These are phyloP conservation scores for Withania somnifera DNA, from an alignment of 305 asterid genomes.

Conservation along the genomic window DNA sequence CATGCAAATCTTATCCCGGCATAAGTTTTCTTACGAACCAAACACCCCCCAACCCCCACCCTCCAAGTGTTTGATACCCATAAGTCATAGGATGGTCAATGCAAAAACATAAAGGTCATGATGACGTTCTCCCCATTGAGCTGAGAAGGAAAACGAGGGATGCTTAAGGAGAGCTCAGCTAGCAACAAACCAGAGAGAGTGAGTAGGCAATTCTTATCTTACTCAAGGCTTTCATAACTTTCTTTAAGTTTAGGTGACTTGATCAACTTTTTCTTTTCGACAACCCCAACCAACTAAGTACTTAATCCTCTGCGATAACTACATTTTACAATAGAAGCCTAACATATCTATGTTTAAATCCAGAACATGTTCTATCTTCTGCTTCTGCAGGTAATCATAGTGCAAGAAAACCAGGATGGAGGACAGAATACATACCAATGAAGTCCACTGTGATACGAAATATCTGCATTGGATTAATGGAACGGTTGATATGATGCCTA, in stretches of 20 bases:
- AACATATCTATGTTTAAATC: not conserved
- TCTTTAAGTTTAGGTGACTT: not conserved
- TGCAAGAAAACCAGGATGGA: not conserved
- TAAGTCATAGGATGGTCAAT: not conserved
- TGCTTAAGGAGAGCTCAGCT: not conserved
- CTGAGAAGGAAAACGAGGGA: not conserved
- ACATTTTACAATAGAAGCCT: not conserved
- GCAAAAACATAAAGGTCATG: not conserved
- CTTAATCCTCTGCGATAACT: not conserved
- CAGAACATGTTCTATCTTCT: not conserved
- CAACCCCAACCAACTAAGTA: not conserved
- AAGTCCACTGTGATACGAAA: constrained; percentile 80
- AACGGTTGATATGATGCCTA: constrained; percentile 48
- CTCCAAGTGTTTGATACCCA: not conserved
- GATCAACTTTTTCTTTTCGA: not conserved
- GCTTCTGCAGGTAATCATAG: not conserved
- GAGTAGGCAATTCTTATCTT: not conserved
- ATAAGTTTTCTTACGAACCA: not conserved
- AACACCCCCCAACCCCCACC: not conserved
- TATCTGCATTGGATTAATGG: constrained; percentile 78
- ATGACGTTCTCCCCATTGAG: not conserved
- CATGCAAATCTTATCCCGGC: not conserved
- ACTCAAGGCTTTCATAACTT: not conserved
- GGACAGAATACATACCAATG: constrained; percentile 45
- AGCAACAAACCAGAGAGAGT: not conserved